phyloP scores from a whole-genome alignment of 2,329 filamentous ascomycete species.

The Colletotrichum magnum region DNA sequence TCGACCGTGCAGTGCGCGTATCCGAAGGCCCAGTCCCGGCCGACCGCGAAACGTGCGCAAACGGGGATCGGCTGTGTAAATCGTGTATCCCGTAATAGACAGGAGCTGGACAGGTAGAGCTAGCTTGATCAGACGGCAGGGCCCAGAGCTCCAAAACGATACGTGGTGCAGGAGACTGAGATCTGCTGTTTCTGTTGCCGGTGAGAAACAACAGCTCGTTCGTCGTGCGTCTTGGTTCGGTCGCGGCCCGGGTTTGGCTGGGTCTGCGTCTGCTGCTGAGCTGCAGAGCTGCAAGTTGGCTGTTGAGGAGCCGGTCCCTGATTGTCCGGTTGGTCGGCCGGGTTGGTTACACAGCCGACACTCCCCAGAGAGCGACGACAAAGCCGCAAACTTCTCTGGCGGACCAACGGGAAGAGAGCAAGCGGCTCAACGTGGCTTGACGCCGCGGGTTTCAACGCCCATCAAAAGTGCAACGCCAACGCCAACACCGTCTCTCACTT shows the following conservation, averaged over 20 bases:
- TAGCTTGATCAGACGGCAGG: slow-evolving; percentile 17
- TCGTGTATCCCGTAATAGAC: neutral
- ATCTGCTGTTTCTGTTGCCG: slow-evolving; percentile 12
- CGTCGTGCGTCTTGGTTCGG: neutral
- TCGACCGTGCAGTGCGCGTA: neutral
- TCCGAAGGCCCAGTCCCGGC: slow-evolving; percentile 23
- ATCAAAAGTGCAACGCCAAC: slow-evolving; percentile 3
- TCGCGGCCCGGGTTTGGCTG: neutral
- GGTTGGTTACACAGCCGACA: slow-evolving; percentile 1
- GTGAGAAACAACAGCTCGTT: slow-evolving; percentile 2
- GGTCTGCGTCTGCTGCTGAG: too few relatives aligned
- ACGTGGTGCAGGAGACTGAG: slow-evolving; percentile 8
- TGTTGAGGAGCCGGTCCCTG: neutral
- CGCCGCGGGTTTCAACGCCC: slow-evolving; percentile 28
- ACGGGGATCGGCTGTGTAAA: neutral
- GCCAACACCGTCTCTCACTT: slow-evolving; percentile 8
- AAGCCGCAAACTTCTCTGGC: too few relatives aligned
- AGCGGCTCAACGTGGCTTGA: slow-evolving; percentile 23
- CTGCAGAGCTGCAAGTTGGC: neutral
- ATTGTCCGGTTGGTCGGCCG: neutral
- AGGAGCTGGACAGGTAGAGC: neutral
- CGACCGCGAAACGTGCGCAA: slow-evolving; percentile 23
- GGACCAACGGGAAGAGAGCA: slow-evolving; percentile 14
- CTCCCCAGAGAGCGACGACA: neutral
- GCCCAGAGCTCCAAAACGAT: slow-evolving; percentile 14